phyloP scores from a whole-genome alignment of 2,329 filamentous ascomycete species.

The Acrodontium crateriforme region DNA sequence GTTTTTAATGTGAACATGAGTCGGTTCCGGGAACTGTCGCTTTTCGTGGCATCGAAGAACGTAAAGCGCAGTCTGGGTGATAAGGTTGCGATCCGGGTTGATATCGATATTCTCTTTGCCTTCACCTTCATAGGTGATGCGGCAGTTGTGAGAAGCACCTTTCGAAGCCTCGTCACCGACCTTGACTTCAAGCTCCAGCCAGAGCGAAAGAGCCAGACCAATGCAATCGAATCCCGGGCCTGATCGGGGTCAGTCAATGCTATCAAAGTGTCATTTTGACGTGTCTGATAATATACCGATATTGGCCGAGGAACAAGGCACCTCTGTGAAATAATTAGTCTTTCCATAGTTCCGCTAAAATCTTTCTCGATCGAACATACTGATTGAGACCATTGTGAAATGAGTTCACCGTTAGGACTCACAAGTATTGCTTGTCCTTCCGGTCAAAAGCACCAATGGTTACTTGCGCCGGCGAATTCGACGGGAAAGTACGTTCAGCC shows the following conservation, averaged over 20 bases:
- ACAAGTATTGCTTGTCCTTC: too few species aligned
- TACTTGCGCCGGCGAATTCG: too few species aligned
- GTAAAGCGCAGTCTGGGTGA: conserved; percentile 88
- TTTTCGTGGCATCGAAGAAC: conserved; percentile 85
- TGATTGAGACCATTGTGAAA: conserved; percentile 12
- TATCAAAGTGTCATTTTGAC: conserved; percentile 1
- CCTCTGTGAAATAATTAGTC: conserved; percentile 24
- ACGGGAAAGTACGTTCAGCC: too few species aligned
- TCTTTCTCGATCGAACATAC: conserved; percentile 4
- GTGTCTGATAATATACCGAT: conserved; percentile 48
- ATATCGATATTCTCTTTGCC: conserved; percentile 68
- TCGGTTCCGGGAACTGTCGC: conserved; percentile 69
- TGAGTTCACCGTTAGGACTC: too few species aligned
- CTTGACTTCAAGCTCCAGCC: conserved; percentile 77
- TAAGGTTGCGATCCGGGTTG: conserved; percentile 74
- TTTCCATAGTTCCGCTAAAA: neutral
- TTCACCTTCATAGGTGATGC: conserved; percentile 78
- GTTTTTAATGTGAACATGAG: conserved; percentile 88
- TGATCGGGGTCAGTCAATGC: conserved; percentile 10
- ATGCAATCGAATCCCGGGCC: conserved; percentile 94
- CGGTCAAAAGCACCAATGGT: too few species aligned
- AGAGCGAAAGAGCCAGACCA: conserved; percentile 83
- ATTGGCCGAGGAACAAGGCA: conserved; percentile 91
- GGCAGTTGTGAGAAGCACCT: conserved; percentile 62
- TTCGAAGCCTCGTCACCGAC: conserved; percentile 48